Evolutionary conservation across 176 grass and related monocot genomes (phyloP), one percentile per base, ranked within the genome.

Genomic region (Thalia dealbata): DNA sequence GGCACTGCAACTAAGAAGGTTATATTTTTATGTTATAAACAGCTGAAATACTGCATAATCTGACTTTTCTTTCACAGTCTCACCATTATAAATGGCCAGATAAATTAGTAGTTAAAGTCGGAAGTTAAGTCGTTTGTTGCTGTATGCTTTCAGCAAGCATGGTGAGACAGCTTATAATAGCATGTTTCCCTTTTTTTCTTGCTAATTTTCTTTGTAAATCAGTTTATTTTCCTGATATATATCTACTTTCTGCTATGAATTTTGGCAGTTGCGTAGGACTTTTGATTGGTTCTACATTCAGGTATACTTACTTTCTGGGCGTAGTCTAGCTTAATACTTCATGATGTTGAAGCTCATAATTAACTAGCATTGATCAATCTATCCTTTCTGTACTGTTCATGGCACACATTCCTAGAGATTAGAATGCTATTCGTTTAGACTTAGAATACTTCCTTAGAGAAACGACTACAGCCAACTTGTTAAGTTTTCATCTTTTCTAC

Each of bases 231-330:
- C 18, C 27, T 26, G 30, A 68, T 7, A 54, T 61, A 23, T 18
- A 52, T 72, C 46, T 45, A 2, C 70, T 54, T 28, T 13, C 25
- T 52, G 25, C 13, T 24, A 10, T 54, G 27, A 50, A 9, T 73
- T 66, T 93, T 81, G 61, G 23, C 87, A 93, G 42, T 73, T 93
- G 80, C 90, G 95, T 48, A 84, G 77, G 75, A 91, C 84, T 28
- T 23, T 88, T 70, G 82, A 88, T 71, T 92, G 90, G 90, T 81
- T 99, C 75, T 84, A 84, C 50, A 72, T 77, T 82, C 90, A 99
- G 87, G 95, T 99, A 85, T 15, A 54, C 70, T 50, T 74, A 43
- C 18, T 78, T 68, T 7, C 16, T 72, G 23, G 10, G 3, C 26
- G 29, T 50, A 28, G 10, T 11, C 30, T 26, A 29, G 16, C 48